These are phyloP conservation scores for Turnera subulata DNA, from an alignment of 345 rosid genomes.

Conservation along the genomic window DNA sequence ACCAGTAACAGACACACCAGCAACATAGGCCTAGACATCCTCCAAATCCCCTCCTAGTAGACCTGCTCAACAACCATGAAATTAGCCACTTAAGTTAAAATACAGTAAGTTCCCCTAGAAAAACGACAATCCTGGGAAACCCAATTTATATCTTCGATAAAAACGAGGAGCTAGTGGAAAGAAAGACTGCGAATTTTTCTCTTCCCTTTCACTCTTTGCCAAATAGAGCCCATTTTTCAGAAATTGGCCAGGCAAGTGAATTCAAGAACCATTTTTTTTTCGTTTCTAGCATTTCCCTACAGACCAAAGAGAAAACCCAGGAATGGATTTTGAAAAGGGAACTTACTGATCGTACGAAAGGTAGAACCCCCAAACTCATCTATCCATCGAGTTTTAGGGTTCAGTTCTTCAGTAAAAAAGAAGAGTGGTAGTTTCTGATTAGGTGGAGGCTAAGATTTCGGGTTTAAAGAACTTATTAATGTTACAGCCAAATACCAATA, in stretches of 20 bases:
- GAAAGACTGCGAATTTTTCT: no score
- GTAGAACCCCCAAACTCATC: slow-evolving; percentile 35
- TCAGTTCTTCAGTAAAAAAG: no score
- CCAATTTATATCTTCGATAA: background rate
- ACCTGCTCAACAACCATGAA: slow-evolving; percentile 30
- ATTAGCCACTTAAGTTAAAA: background rate
- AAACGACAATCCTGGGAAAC: background rate
- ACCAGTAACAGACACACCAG: slow-evolving; percentile 67
- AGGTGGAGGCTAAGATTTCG: no score
- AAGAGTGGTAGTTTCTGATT: no score
- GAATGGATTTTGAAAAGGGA: background rate
- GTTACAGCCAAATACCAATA: no score
- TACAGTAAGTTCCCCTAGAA: background rate
- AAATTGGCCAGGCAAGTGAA: background rate
- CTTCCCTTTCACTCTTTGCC: no score
- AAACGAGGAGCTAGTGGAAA: no score
- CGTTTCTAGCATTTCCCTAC: background rate
- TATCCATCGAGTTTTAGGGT: no score
- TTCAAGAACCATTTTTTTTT: background rate
- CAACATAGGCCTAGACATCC: slow-evolving; percentile 75
- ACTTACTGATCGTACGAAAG: slow-evolving; percentile 43
- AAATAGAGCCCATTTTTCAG: background rate
- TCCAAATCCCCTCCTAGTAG: slow-evolving; percentile 25
- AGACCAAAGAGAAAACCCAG: slow-evolving; percentile 3
- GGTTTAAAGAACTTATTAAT: no score